Evolutionary conservation across 768 basidiomycete genomes (phyloP), one percentile per base, ranked within the genome.

Genomic region (Clitopilus hobsonii): DNA sequence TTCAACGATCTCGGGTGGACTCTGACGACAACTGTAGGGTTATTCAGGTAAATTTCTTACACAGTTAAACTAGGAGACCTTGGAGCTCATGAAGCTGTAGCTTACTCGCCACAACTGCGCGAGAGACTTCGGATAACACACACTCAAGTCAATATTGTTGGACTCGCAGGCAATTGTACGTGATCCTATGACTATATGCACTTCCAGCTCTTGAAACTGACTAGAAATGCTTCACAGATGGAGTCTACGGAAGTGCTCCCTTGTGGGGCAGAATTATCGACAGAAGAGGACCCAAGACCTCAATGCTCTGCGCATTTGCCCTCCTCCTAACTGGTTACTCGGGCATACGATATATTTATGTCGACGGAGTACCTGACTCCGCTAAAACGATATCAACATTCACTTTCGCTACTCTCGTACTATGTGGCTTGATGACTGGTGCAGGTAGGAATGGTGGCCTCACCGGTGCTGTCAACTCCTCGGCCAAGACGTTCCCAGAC

Each of bases 61-160:
- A 69, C 18, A 23, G 8, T 52, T 4, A 22, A 26, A 26, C 23
- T 56, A n/a, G 16, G 30, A 41, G 28, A 18, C 49, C 14, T 29
- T 29, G 49, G 30, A 41, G 30, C 50, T 57, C 11, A 54, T 51
- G 8, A 14, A 38, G 14, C 52, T 38, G 23, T 53, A 86, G 93
- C 91, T 18, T 97, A 94, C 66, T 84, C 89, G 1, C 93, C 94
- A 0, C 93, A 96, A 66, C 79, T 96, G 4, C 90, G 89, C 1
- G 71, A 84, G n/a, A 81, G 84, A 36, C 79, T 96, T 16, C 74
- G 78, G 47, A 81, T 95, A 51, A 80, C 82, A 3, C 89, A 94
- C 53, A 95, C 93, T 0, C 83, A 89, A 55, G 74, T 92, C 29
- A 95, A 96, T 61, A 67, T 94, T 29, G 80, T 95, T 16, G 92